Base-by-base conservation (phyloP, 2,329 filamentous ascomycete genomes). In the Eutypa lata region DNA sequence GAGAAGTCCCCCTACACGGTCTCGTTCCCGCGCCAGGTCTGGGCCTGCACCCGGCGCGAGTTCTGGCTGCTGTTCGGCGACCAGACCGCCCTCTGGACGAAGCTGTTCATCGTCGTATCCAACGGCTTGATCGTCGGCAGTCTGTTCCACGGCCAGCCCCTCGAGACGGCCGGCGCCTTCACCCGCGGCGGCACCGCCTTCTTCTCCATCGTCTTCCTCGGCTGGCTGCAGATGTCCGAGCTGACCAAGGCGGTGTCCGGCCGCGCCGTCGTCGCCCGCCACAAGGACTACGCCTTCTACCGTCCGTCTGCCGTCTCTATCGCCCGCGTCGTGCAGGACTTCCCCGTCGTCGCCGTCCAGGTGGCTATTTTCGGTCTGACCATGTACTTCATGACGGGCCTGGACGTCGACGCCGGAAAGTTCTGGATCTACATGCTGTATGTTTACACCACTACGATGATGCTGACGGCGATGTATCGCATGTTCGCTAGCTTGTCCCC, bases 51-150 rank as follows among this genome's bases (percentile, higher is more conserved):
- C 0, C 78, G 84, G 59, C 81, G 90, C 42, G 89, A 94, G 68
- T 86, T 90, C 54, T 91, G 89, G 87, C 79, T 95, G 28, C 81
- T 91, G 26, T 81, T 82, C 65, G 89, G 89, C 38, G 89, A 95
- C 69, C 86, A 80, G 54, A 85, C 84, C 1, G 87, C 88, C 0
- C 76, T 94, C 1, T 87, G 85, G 68, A 93, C 89, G 40, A 94
- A 93, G 60, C 79, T 88, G 54, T 88, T 91, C 70, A 90, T 91
- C 65, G 89, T 91, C 61, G 71, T 93, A 53, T 80, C 86, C 53
- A 89, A 90, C 66, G 76, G 70, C 4, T 76, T 95, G 10, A 89
- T 95, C 56, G 86, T 92, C 50, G 87, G 89, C 2, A 90, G 87
- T 2, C 76, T 94, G 18, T 94, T 94, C 71, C 90, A 91, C 62